A percentile compares a stretch with the other conserved stretches of the same genome.
Conservation (phyloP, 257 asterid genomes). For the Asclepias syriaca region DNA sequence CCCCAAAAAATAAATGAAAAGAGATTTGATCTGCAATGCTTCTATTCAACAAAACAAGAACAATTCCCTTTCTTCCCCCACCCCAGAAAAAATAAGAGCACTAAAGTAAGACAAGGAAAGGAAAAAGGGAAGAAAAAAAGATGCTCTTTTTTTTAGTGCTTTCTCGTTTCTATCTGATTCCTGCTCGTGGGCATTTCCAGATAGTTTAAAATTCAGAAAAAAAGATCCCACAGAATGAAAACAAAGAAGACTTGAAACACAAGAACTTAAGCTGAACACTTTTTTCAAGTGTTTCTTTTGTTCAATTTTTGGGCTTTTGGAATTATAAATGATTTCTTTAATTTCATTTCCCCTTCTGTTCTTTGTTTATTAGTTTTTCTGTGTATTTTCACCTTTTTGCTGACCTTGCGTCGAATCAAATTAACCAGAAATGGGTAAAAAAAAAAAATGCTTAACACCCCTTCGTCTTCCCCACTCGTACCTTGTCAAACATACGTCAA, state of each 20-base stretch:
- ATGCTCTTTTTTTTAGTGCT: background rate
- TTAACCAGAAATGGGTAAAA: background rate
- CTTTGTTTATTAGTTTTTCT: background rate
- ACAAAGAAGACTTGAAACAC: background rate
- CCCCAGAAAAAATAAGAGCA: no score
- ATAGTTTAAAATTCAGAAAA: background rate
- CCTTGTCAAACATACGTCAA: background rate
- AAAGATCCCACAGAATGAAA: background rate
- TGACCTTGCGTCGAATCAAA: background rate
- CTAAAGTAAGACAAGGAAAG: background rate
- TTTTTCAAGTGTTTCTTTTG: background rate
- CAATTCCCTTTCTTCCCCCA: background rate
- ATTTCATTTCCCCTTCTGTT: background rate
- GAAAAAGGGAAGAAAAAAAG: background rate
- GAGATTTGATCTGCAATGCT: slow-evolving; percentile 3
- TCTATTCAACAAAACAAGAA: background rate
- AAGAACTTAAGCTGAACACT: background rate
- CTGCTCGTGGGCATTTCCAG: background rate
- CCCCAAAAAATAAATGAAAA: no score
- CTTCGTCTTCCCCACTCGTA: background rate
- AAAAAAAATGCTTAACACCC: background rate
- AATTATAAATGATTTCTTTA: background rate
- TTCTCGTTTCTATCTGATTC: background rate
- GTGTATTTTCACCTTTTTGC: background rate
- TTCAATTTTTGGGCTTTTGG: background rate